Percentiles rank a stretch among this genome's conserved stretches.
Conservation (phyloP, 495 filamentous ascomycete genomes). For the Lepidopterella palustris region DNA sequence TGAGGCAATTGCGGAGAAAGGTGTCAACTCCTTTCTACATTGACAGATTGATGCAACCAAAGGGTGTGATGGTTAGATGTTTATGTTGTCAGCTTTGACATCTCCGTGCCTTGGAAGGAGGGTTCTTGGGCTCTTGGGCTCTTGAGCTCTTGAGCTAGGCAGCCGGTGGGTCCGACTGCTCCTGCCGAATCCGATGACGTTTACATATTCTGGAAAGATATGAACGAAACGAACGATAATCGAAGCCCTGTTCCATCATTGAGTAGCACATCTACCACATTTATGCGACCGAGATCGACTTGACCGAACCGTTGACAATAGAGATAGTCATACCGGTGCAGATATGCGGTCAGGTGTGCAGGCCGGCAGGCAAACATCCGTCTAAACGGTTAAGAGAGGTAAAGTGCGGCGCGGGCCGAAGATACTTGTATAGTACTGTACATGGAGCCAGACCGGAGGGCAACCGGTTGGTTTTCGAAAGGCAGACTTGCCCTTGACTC, state of each 20-base stretch:
- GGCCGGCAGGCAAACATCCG: constrained; percentile 2
- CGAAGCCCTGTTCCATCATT: too few species aligned
- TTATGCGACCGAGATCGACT: background rate
- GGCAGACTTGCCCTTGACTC: background rate
- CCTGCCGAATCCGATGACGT: too few species aligned
- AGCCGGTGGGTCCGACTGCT: too few species aligned
- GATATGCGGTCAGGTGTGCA: background rate
- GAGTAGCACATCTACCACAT: background rate
- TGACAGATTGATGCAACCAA: background rate
- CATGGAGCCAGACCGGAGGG: background rate
- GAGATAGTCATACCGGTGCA: background rate
- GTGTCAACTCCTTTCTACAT: background rate
- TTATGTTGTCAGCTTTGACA: background rate
- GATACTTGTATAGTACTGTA: background rate
- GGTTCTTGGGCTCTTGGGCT: background rate
- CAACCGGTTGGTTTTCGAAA: background rate
- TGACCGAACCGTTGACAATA: background rate
- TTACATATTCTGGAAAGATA: too few species aligned
- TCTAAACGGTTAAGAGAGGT: background rate
- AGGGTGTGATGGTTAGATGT: background rate
- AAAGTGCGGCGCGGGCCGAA: background rate
- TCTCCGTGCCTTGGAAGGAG: background rate
- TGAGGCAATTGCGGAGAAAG: background rate
- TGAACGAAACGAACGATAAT: too few species aligned
- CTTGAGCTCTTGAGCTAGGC: background rate